Percentiles rank a stretch among this genome's conserved stretches.
These are phyloP conservation scores for Amylocarpus encephaloides DNA, from an alignment of 2,329 filamentous ascomycete genomes.

Conservation along the genomic window DNA sequence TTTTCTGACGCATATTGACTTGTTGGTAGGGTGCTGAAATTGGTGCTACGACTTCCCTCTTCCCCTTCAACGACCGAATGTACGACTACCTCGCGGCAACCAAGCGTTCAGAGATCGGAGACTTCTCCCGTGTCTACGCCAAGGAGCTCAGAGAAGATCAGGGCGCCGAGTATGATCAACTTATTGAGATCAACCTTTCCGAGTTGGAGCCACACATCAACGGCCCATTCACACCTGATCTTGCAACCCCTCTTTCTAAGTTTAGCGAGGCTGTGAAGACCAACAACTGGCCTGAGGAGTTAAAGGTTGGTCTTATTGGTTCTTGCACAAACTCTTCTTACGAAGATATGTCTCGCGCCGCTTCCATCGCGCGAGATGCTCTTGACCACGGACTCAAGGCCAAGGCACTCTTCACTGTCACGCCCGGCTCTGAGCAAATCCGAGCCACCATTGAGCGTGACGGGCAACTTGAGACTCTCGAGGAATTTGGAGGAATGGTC, in stretches of 20 bases:
- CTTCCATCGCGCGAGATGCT: conserved; percentile 86
- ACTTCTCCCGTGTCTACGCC: conserved; percentile 80
- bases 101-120: conserved; percentile 83
- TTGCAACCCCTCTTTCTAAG: conserved; percentile 96
- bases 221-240: conserved; percentile 96
- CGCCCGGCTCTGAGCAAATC: conserved; percentile 94
- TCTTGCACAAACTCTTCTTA: conserved; percentile 92
- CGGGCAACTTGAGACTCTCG: conserved; percentile 86
- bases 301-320: conserved; percentile 95
- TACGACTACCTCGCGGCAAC: conserved; percentile 91
- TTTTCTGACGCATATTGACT: background rate
- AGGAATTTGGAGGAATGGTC: conserved; percentile 92
- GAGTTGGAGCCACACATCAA: conserved; percentile 98
- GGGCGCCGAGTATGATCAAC: conserved; percentile 89
- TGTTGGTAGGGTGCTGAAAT: conserved; percentile 50
- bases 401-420: conserved; percentile 89
- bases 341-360: conserved; percentile 88
- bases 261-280: conserved; percentile 90
- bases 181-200: conserved; percentile 92
- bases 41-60: conserved; percentile 84
- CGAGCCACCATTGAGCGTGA: conserved; percentile 85
- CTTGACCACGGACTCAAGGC: conserved; percentile 89
- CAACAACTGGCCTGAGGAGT: conserved; percentile 92
- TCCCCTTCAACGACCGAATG: conserved; percentile 98
- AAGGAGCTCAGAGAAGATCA: conserved; percentile 81